Evolutionary conservation across 306 rosid genomes (phyloP).

Genomic region (Lathyrus sativus): DNA sequence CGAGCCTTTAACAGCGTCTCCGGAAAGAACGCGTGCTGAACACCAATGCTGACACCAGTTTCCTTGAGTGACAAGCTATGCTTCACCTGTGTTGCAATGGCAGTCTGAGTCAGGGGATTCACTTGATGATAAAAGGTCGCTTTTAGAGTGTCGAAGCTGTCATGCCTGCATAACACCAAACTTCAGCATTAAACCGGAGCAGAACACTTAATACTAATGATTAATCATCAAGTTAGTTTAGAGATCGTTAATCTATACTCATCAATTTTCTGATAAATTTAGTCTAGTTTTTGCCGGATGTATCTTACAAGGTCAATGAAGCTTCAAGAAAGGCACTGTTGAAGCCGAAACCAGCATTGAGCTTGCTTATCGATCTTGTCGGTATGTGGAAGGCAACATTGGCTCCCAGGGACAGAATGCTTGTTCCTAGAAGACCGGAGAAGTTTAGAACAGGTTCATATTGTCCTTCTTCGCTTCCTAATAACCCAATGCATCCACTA

Average conservation of each 20-base stretch:
- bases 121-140: constrained; percentile 53
- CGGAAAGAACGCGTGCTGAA: constrained; percentile 60
- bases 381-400: constrained; percentile 52
- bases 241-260: too few species aligned
- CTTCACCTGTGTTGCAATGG: constrained; percentile 68
- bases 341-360: constrained; percentile 59
- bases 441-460: constrained; percentile 48
- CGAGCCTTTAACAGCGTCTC: constrained; percentile 54
- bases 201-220: constrained; percentile 15
- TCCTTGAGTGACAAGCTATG: constrained; percentile 49
- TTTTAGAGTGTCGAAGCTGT: constrained; percentile 59
- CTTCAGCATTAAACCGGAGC: neutral
- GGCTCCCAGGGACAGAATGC: constrained; percentile 53
- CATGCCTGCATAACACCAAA: constrained; percentile 52
- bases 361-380: constrained; percentile 47
- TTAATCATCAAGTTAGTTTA: constrained; percentile 5
- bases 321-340: constrained; percentile 47
- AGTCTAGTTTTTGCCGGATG: constrained; percentile 26
- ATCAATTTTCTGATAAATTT: too few species aligned
- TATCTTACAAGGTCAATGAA: constrained; percentile 68
- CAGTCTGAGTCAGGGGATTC: constrained; percentile 56
- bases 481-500: constrained; percentile 62
- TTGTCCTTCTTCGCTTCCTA: constrained; percentile 40
- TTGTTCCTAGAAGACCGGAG: constrained; percentile 56
- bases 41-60: constrained; percentile 56